Evolutionary conservation across 768 basidiomycete genomes (phyloP), one percentile per base, ranked within the genome.

Genomic region (Boletellus ananiceps): DNA sequence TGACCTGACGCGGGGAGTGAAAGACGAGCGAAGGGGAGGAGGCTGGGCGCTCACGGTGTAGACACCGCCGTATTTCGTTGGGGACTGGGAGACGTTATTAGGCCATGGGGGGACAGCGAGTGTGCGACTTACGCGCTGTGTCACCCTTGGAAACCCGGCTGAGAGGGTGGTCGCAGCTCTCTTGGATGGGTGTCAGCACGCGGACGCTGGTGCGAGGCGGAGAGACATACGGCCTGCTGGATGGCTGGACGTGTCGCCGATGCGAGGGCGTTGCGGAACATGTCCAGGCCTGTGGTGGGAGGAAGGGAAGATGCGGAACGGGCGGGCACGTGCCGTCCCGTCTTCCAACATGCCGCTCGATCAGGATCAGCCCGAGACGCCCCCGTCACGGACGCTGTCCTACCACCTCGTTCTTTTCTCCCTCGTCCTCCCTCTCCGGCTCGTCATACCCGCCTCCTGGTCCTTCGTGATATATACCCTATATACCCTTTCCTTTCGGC

Each of bases 11-110:
- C 6, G 39, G 47, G 55, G 55, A 56, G 60, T 67, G 40, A 68
- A 58, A 41, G 57, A 33, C 42, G 44, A 40, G 52, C 44, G 40
- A 18, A 39, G 42, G n/a, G 33, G 38, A 44, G 45, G 19, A 3
- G 29, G 31, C 32, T 40, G 40, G 35, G 44, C 44, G 66, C 84
- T 55, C 60, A 93, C 92, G 38, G 89, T 93, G 70, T 93, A 92
- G 51, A 93, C 83, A 52, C 92, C 92, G 37, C 93, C 93, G 63
- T 93, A 93, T 72, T 94, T 93, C 44, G 88, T 90, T 8, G 88
- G 76, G 38, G 80, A 79, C 91, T 93, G 52, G n/a, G 46, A 23
- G 33, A 44, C n/a, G 35, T 54, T 21, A 43, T 54, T 21, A 43
- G 50, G 47, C 44, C 39, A 58, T 50, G 27, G 2, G 1, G 41